phyloP scores from a whole-genome alignment of 495 filamentous ascomycete species.

The Podospora bellae-mahoneyi region DNA sequence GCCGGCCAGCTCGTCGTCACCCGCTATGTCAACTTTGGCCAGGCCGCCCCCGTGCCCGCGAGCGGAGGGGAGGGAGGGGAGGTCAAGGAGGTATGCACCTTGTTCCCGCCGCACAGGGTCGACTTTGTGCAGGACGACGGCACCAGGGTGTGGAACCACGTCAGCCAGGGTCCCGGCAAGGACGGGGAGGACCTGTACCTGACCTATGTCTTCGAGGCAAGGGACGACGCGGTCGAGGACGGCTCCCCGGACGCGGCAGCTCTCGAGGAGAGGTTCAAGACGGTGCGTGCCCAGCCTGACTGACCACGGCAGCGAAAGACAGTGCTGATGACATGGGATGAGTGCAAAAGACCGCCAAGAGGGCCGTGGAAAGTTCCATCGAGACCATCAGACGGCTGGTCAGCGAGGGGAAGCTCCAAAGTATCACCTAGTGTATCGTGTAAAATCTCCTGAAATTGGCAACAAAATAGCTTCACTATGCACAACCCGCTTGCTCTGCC shows the following conservation, averaged over 20 bases:
- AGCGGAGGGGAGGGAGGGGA: slow-evolving; percentile 10
- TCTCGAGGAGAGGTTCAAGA: slow-evolving; percentile 31
- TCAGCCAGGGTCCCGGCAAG: slow-evolving; percentile 25
- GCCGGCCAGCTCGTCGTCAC: slow-evolving; percentile 28
- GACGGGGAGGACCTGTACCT: slow-evolving; percentile 33
- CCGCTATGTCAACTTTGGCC: slow-evolving; percentile 31
- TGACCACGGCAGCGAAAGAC: slow-evolving; percentile 20
- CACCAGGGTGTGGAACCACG: slow-evolving; percentile 36
- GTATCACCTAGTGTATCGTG: no score
- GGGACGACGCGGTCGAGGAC: slow-evolving; percentile 28
- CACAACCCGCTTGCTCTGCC: no score
- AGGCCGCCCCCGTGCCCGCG: slow-evolving; percentile 17
- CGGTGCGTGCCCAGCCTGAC: neutral
- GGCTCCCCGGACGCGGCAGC: slow-evolving; percentile 10
- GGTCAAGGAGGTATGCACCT: slow-evolving; percentile 31
- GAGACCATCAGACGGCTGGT: slow-evolving; percentile 37
- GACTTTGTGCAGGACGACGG: slow-evolving; percentile 40
- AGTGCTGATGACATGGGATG: slow-evolving; percentile 24
- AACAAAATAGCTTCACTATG: no score
- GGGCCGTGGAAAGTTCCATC: slow-evolving; percentile 40
- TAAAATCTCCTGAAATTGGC: no score
- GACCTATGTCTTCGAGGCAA: slow-evolving; percentile 44
- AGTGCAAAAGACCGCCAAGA: slow-evolving; percentile 34
- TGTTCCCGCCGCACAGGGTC: slow-evolving; percentile 35
- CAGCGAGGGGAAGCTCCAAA: slow-evolving; percentile 28